Base-by-base conservation (phyloP, 257 asterid genomes). In the Solanum paucissectum region DNA sequence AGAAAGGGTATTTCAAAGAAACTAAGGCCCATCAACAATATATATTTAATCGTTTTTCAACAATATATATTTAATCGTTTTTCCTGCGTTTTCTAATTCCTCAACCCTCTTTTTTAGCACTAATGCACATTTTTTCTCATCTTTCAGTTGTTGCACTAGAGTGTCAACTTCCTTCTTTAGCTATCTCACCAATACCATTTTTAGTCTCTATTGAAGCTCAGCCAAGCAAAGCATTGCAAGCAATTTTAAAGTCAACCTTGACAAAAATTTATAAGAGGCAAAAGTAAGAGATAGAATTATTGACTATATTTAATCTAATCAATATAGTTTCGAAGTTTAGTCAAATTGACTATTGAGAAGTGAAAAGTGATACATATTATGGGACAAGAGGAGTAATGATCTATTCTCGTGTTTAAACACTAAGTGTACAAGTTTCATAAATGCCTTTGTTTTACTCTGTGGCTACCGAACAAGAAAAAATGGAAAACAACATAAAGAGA, bases 241-340 rank as follows among this genome's bases (percentile, higher is more conserved):
- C 90, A 62, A 91, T 91, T 37, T 25, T 89, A 76, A 90, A 84
- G 69, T 91, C 90, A 10, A 89, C 89, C 84, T 87, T 89, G 79
- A 88, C 89, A 36, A 91, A 91, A 89, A 91, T 90, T 36, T 91
- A 90, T 79, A 85, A 91, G 92, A 91, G 93, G 89, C 89, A 87
- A 21, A 91, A 91, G 85, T 91, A 86, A 68, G 32, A 52, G 27
- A 40, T 40, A 32, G n/a, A 77, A 77, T 76, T 40, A 40, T 13
- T 76, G 23, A n/a, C 33, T 12, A 9, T 76, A 16, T 12, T 76
- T 7, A 40, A 77, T 6, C 71, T 62, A 62, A n/a, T 62, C 32
- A 62, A 62, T n/a, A n/a, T n/a, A 62, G 71, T 16, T 23, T n/a
- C 14, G 3, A 62, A 62, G 32, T 9, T n/a, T 29, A 29, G 32